Evolutionary conservation across 257 asterid species (phyloP), one percentile per base, ranked within the genome.

Genomic region (Solanum ahanhuiri): DNA sequence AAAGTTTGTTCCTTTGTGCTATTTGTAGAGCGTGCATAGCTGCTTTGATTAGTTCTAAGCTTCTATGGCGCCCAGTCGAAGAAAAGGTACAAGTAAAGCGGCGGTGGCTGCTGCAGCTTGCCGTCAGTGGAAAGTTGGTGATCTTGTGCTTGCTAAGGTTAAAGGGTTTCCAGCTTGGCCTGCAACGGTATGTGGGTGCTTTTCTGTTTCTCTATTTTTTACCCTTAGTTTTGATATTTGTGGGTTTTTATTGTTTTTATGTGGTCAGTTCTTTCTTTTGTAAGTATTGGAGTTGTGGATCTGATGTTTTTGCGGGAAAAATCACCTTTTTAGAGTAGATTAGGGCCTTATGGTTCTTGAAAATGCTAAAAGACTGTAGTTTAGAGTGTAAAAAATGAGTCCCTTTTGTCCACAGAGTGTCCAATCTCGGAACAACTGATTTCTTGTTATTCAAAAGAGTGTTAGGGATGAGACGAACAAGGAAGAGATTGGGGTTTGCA

Each of bases 141-240:
- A 96, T 94, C 99, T 96, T 64, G 99, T 96, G 86, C 98, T 96
- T 86, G 99, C 99, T 70, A 96, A 96, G 89, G 96, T 96, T 88
- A 96, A 96, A 90, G 98, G 98, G 0, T 94, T 94, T 87, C 98
- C 96, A 54, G 95, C 98, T 14, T 96, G 98, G 98, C 98, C 98
- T 67, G 98, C 98, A 7, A 92, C 89, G 92, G 98, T 95, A 91
- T 57, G 93, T 73, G 3, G 71, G 45, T 35, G 25, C 75, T 76
- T 12, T 76, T 76, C 15, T 41, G 8, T 45, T 76, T 71, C 31
- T 76, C 20, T 14, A 3, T 23, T 23, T 41, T 76, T 23, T 15
- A 6, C 10, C 17, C 18, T 9, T 15, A 41, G 12, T 23, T 41
- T 15, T 76, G 63, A 15, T 41, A 41, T 45, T 79, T 17, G 66